Conservation (phyloP, 140 eudicot species). For the Cichorium intybus region DNA sequence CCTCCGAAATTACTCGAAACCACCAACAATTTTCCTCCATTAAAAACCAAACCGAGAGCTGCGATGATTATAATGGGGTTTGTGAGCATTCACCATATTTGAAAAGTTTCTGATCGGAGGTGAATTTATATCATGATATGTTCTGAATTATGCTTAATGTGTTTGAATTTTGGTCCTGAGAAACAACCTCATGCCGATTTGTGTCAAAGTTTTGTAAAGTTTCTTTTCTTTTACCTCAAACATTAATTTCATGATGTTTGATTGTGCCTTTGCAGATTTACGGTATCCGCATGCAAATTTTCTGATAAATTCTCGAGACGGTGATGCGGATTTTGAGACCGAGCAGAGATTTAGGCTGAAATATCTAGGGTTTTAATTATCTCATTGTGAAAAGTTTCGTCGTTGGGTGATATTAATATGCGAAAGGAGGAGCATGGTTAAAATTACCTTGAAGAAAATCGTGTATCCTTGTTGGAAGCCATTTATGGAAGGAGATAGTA, state of each 20-base stretch:
- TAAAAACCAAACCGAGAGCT: not conserved
- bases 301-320: slow-evolving; percentile 12
- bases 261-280: slow-evolving; percentile 21
- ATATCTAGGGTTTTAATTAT: slow-evolving; percentile 2
- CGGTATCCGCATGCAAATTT: slow-evolving; percentile 23
- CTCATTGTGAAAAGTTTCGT: slow-evolving; percentile 1
- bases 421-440: slow-evolving; percentile 49
- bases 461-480: slow-evolving; percentile 65
- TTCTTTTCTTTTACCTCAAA: not conserved
- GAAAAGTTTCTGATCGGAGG: slow-evolving; percentile 30
- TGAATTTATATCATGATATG: slow-evolving; percentile 6
- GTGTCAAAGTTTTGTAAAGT: not conserved
- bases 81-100: slow-evolving; percentile 1
- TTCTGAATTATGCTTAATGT: not conserved
- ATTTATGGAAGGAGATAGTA: slow-evolving; percentile 21
- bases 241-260: slow-evolving; percentile 1
- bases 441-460: slow-evolving; percentile 45
- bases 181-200: not conserved
- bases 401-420: slow-evolving; percentile 33
- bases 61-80: slow-evolving; percentile 6
- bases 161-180: not conserved
- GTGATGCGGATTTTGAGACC: slow-evolving; percentile 31
- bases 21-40: slow-evolving; percentile 14
- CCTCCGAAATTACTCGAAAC: slow-evolving; percentile 14
- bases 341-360: slow-evolving; percentile 22